These are phyloP conservation scores for Magnusiomyces clavatus DNA, from an alignment of 1,139 yeast genomes.

Conservation along the genomic window DNA sequence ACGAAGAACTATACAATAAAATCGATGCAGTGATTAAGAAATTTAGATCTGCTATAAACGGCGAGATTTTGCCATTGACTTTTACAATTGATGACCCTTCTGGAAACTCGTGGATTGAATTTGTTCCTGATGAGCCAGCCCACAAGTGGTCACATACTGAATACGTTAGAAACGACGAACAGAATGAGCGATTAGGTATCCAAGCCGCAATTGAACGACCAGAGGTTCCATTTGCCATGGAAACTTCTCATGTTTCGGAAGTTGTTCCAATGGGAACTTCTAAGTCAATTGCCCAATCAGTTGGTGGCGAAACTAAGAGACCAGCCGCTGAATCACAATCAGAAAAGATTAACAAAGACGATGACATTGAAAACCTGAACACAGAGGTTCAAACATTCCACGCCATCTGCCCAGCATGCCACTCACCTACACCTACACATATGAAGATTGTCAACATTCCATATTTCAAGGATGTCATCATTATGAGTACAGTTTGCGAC, in stretches of 20 bases:
- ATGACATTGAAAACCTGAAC: constrained; percentile 69
- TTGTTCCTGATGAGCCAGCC: constrained; percentile 75
- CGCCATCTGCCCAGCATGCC: constrained; percentile 91
- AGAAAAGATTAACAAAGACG: constrained; percentile 16
- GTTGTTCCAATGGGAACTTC: constrained; percentile 5
- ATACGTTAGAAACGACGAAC: constrained; percentile 81
- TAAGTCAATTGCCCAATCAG: neutral
- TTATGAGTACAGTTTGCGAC: constrained; percentile 92
- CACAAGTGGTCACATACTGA: constrained; percentile 89
- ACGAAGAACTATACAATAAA: constrained; percentile 69
- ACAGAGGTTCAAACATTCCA: constrained; percentile 90
- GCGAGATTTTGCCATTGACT: constrained; percentile 70
- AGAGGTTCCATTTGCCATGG: constrained; percentile 25
- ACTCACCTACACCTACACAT: constrained; percentile 69
- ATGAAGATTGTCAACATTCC: constrained; percentile 97
- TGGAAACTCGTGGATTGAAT: constrained; percentile 96
- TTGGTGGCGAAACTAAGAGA: constrained; percentile 30
- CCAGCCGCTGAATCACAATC: neutral
- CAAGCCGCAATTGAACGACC: constrained; percentile 49
- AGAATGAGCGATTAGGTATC: constrained; percentile 80
- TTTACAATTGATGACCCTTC: constrained; percentile 86
- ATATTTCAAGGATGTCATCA: constrained; percentile 93
- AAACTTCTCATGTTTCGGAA: constrained; percentile 31
- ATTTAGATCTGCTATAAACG: constrained; percentile 51
- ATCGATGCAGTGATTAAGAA: constrained; percentile 61